Evolutionary conservation across 768 basidiomycete genomes (phyloP), one percentile per base, ranked within the genome.

Genomic region (Dictyophora rubrovolvata): DNA sequence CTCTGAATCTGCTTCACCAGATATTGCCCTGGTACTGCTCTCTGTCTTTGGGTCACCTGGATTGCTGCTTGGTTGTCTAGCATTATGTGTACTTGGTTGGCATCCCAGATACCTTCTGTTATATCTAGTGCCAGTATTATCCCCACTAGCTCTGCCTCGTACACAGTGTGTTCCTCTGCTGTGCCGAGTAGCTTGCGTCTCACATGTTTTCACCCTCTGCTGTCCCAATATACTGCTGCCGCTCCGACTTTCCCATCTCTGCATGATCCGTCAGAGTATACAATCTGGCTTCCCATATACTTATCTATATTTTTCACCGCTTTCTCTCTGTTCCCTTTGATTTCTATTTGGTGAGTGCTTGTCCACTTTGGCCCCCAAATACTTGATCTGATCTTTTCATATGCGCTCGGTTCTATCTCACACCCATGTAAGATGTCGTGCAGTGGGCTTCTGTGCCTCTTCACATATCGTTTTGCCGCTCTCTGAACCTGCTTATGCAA

Each of bases 191-290:
- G 51, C 21, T 48, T 61, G 0, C 12, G 3, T n/a, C n/a, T n/a
- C 0, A 64, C 22, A 17, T 53, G 33, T 12, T 17, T 33, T 21
- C 53, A 36, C 1, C 28, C 28, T 7, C 28, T 48, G 16, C 7
- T 36, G 16, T 28, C 23, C 14, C 36, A 34, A 3, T 65, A 55
- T 0, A 61, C 52, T 1, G 64, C 63, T 0, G 66, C 64, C 12
- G 64, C 68, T 0, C 65, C 65, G 1, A 69, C 53, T 4, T 54
- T 21, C 0, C 52, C 48, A 1, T 66, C 51, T 14, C 62, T 33
- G 0, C 61, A 63, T 0, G 68, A 69, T 0, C 69, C 62, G 28
- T 69, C 66, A 0, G 63, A 55, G 52, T 62, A 69, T 0, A 69
- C 50, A 0, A 48, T 34, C 1, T 63, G 54, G 0, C 51, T 17